These are phyloP conservation scores for Vairimorpha necatrix DNA, from an alignment of 371 early-diverging fungal species.

Conservation along the genomic window DNA sequence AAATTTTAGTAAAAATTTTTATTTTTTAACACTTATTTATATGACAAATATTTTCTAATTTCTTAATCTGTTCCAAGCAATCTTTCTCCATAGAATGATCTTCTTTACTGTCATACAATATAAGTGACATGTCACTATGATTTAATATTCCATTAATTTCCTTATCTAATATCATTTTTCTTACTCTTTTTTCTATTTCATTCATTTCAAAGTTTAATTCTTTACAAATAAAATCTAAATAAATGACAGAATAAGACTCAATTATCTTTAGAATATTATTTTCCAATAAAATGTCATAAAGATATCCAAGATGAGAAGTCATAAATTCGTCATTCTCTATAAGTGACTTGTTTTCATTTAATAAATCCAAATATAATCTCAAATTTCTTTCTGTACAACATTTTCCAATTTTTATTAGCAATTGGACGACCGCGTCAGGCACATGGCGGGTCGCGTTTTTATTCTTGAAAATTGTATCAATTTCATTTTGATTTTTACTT, in stretches of 20 bases:
- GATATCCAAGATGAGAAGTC: conserved; percentile 51
- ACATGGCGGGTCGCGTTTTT: conserved; percentile 36
- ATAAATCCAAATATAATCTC: conserved; percentile 50
- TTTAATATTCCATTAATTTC: conserved; percentile 63
- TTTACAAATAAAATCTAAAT: conserved; percentile 58
- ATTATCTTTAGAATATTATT: conserved; percentile 65
- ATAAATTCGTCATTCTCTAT: conserved; percentile 59
- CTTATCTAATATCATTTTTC: conserved; percentile 65
- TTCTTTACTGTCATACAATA: conserved; percentile 43
- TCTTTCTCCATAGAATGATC: conserved; percentile 8
- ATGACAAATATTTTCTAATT: conserved; percentile 7
- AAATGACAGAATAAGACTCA: conserved; percentile 65
- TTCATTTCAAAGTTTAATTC: conserved; percentile 48
- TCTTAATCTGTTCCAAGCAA: conserved; percentile 18
- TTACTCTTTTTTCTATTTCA: conserved; percentile 63
- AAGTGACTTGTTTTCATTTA: conserved; percentile 34
- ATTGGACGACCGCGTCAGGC: conserved; percentile 42
- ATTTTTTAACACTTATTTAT: background rate
- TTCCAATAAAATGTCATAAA: conserved; percentile 63
- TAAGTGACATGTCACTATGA: conserved; percentile 54
- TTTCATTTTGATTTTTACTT: conserved; percentile 50
- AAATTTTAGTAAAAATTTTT: too few species aligned
- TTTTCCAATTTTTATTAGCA: conserved; percentile 52
- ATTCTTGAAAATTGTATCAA: conserved; percentile 43
- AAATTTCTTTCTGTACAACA: conserved; percentile 53